Evolutionary conservation across 2,329 filamentous ascomycete genomes (phyloP).

Genomic region (Aspergillus ochraceus): DNA sequence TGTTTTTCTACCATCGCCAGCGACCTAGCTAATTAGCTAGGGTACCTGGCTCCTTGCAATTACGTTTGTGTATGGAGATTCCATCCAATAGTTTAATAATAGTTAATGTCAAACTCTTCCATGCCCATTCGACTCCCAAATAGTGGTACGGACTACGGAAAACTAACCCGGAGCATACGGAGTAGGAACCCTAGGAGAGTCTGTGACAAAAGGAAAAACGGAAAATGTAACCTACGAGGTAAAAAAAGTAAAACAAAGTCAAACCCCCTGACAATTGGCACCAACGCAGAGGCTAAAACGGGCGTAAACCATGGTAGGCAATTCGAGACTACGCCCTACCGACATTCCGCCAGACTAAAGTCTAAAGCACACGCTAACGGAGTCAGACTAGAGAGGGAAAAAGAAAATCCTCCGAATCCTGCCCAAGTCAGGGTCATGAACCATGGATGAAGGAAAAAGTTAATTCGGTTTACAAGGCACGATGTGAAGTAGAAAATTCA

Average conservation of each 20-base stretch:
- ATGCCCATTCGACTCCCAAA: neutral
- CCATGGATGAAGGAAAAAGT: neutral
- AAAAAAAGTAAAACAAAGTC: neutral
- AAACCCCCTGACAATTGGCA: neutral
- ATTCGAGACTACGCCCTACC: neutral
- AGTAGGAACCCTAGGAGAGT: too few relatives aligned
- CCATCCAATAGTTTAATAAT: neutral
- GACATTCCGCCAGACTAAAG: too few relatives aligned
- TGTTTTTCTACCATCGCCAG: too few relatives aligned
- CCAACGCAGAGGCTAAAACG: neutral
- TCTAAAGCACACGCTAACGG: neutral
- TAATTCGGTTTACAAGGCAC: neutral
- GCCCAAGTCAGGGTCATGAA: neutral
- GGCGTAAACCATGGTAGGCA: neutral
- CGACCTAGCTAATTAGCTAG: too few relatives aligned
- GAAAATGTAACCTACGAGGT: neutral
- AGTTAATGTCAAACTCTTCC: neutral
- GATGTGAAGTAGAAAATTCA: too few relatives aligned
- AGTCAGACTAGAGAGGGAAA: neutral
- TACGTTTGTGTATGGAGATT: neutral
- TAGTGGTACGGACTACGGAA: too few relatives aligned
- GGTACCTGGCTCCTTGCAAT: neutral
- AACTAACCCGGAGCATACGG: too few relatives aligned
- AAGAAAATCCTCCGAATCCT: neutral
- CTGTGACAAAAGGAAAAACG: neutral